Base-by-base conservation (phyloP, 495 filamentous ascomycete species). In the Trypethelium eluteriae region DNA sequence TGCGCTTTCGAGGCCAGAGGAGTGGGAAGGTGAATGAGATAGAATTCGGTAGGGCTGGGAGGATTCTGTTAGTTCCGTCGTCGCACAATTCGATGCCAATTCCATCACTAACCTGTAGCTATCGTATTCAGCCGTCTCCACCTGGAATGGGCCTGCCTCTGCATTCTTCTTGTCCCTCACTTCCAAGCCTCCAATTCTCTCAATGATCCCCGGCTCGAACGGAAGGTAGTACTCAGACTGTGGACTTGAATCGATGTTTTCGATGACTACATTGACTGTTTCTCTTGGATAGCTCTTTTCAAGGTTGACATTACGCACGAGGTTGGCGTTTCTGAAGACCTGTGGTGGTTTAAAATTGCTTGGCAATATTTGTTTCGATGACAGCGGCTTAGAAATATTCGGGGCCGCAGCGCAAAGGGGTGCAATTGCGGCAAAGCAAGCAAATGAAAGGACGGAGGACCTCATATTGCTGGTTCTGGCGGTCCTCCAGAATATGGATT, bases 251-350 rank as follows among this genome's bases (percentile, higher is more conserved):
- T 84, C 83, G 70, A 88, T 79, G 78, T 98, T 98, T 82, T 98
- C 91, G 62, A 98, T 87, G 38, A 96, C 82, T 9, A 96, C 89
- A 79, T 98, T 97, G 82, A 96, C 85, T 12, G 85, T 89, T 75
- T 98, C 92, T 71, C 90, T 88, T 32, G 85, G 85, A 72, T 93
- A 98, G 67, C 85, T 87, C 79, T 96, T 97, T 74, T 97, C 93
- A 64, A 97, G 77, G 72, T 96, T 96, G 71, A 92, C 87, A 65
- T 89, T 88, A 67, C 96, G 90, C 64, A 98, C 86, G 35, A 97
- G 75, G 76, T 98, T 98, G 70, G 83, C 82, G 77, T 98, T 96
- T 76, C 91, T 90, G 79, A 95, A 98, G 56, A 90, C 89, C 74
- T 89, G 89, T 14, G 92, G 86, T 46, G 93, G 93, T 77, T 85